Evolutionary conservation across 2,329 filamentous ascomycete genomes (phyloP), one percentile per base, ranked within the genome.

Genomic region (Epichloe typhina): DNA sequence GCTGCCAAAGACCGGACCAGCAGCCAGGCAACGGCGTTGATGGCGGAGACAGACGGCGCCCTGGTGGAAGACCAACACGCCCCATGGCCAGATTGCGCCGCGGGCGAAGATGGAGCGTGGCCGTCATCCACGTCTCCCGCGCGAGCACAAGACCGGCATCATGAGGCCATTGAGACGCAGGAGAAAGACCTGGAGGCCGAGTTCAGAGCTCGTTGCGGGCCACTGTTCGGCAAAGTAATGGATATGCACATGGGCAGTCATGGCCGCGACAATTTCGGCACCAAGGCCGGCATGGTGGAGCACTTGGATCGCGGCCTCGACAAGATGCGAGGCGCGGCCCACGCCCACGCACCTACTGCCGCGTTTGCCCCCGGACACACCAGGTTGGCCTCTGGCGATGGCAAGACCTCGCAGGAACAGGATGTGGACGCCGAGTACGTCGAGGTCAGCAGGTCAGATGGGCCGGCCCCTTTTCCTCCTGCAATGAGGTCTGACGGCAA

Each of bases 171-270:
- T 15, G 64, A 68, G 33, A 63, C 68, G 50, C 70, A 72, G 46
- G 75, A 80, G 58, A 67, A 65, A 41, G 66, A 70, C 31, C 65
- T 79, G 1, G 75, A 77, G 57, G 61, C 63, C 0, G 74, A 78
- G 51, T 74, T 80, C 50, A 66, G 70, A 54, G 57, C 61, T 21
- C 64, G 66, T 13, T 70, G 73, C 53, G 71, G 73, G 7, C 65
- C 68, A 11, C 62, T 79, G 5, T 72, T 72, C 57, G 64, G 60
- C 41, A 75, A 75, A 54, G 69, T 66, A 0, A 64, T 67, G 51
- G 67, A 69, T 2, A 61, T 70, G 8, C 60, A 62, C 15, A 42
- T 36, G 13, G 42, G 46, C 26, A 59, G 59, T 46, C 48, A 56
- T 23, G 48, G 54, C 9, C 62, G 63, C 31, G 66, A 69, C 39